Conservation (phyloP, 2,329 filamentous ascomycete genomes). For the Didymella glomerata region DNA sequence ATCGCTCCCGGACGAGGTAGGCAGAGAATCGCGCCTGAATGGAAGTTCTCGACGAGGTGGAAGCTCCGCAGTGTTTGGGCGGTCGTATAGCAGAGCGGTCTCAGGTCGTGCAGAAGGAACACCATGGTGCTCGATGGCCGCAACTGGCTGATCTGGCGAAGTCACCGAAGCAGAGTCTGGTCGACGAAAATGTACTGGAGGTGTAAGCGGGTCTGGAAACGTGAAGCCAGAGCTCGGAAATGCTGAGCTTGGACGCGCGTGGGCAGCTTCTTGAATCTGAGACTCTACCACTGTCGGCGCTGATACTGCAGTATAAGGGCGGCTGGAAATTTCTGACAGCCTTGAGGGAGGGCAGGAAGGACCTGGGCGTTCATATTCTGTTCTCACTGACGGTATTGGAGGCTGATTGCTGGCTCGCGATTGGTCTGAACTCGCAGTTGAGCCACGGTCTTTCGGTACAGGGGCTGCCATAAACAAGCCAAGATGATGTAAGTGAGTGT, state of each 20-base stretch:
- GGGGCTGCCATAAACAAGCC: constrained; percentile 44
- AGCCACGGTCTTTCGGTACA: constrained; percentile 21
- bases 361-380: constrained; percentile 14
- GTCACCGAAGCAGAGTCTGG: constrained; percentile 31
- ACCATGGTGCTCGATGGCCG: constrained; percentile 18
- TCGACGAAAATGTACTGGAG: constrained; percentile 39
- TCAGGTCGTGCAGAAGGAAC: constrained; percentile 25
- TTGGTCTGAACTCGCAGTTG: constrained; percentile 20
- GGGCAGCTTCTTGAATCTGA: constrained; percentile 23
- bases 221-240: constrained; percentile 10
- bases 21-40: constrained; percentile 47
- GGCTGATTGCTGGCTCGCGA: background rate
- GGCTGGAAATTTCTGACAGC: constrained; percentile 35
- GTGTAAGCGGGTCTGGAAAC: constrained; percentile 29
- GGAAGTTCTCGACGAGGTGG: constrained; percentile 53
- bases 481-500: constrained; percentile 44
- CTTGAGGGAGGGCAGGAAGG: constrained; percentile 41
- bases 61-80: constrained; percentile 33
- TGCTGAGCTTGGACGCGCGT: constrained; percentile 32
- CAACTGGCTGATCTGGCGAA: constrained; percentile 7
- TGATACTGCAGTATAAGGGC: constrained; percentile 36
- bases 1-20: constrained; percentile 39
- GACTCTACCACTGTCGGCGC: constrained; percentile 18
- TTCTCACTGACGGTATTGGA: constrained; percentile 5
- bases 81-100: constrained; percentile 30